These are phyloP conservation scores for Ceratobasidium sp. DNA, from an alignment of 1,284 basidiomycete genomes.

Conservation along the genomic window DNA sequence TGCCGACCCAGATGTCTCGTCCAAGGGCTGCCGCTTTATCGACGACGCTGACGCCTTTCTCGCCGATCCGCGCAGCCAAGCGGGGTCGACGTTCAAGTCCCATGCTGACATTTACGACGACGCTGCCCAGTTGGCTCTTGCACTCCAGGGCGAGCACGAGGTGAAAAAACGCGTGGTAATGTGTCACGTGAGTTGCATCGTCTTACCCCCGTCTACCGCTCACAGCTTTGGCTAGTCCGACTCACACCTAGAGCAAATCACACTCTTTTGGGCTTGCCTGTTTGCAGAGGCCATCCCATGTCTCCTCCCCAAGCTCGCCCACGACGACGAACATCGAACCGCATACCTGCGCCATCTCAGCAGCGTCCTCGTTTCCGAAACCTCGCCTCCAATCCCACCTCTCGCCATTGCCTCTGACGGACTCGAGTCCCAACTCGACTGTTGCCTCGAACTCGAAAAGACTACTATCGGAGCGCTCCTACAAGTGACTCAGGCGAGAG, in stretches of 20 bases:
- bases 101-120: conserved; percentile 10
- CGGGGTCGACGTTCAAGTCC: background rate
- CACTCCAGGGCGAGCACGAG: background rate
- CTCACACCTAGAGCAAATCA: conserved; percentile 15
- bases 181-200: background rate
- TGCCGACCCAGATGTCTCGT: background rate
- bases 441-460: background rate
- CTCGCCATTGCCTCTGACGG: background rate
- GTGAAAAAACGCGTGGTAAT: conserved; percentile 11
- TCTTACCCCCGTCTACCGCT: background rate
- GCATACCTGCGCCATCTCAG: conserved; percentile 14
- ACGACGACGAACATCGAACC: conserved; percentile 7
- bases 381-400: background rate
- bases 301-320: conserved; percentile 7
- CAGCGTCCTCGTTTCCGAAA: conserved; percentile 1
- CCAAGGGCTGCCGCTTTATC: conserved; percentile 13
- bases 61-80: background rate
- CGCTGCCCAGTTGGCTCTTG: background rate
- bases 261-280: conserved; percentile 10
- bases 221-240: background rate
- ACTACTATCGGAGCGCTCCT: background rate
- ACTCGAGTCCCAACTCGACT: background rate
- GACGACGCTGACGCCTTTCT: background rate
- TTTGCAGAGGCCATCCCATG: conserved; percentile 12
- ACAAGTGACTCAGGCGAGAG: background rate